Evolutionary conservation across 345 rosid genomes (phyloP), one percentile per base, ranked within the genome.

Genomic region (Atalantia buxifolia): DNA sequence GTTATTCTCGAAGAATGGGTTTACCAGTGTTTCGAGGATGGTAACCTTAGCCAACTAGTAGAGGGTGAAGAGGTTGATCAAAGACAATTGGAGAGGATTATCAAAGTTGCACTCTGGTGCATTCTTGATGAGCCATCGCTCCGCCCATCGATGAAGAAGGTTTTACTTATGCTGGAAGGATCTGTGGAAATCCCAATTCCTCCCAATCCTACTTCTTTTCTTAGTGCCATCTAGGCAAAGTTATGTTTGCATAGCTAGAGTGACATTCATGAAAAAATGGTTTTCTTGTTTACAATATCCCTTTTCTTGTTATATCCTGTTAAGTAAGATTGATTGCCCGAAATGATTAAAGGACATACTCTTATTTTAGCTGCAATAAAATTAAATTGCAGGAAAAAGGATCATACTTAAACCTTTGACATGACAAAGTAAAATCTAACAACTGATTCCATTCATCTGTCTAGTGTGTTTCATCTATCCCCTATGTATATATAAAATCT

Each of bases 1-100:
- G 69, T 28, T 14, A 31, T 85, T 48, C 83, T 85, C 55, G 80
- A 77, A 36, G 76, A 77, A 1, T 77, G 80, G 84, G 85, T 72
- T 71, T 45, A 67, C 33, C 19, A 75, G 0, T 82, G 82, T 53
- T 85, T 72, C 38, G 63, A 30, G 70, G 33, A 5, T 2, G 77
- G 82, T 2, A 60, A 76, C 31, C 9, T 62, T 4, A 25, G 25
- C 2, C 72, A 67, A 45, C 33, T 77, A 2, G 70, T 12, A 9
- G 45, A 79, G 2, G 82, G 66, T 21, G 78, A 85, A 70, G 72
- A 48, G 22, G 81, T 66, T 2, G 80, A 81, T 27, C 7, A 27
- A 12, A 27, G 14, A 16, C 14, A 66, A 12, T 45, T 45, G 50
- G 50, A 45, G 18, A 45, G 18, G 18, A 45, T 45, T 3, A 45